Evolutionary conservation across 106 monocot genomes (phyloP).

Genomic region (Dendrobium officinale): DNA sequence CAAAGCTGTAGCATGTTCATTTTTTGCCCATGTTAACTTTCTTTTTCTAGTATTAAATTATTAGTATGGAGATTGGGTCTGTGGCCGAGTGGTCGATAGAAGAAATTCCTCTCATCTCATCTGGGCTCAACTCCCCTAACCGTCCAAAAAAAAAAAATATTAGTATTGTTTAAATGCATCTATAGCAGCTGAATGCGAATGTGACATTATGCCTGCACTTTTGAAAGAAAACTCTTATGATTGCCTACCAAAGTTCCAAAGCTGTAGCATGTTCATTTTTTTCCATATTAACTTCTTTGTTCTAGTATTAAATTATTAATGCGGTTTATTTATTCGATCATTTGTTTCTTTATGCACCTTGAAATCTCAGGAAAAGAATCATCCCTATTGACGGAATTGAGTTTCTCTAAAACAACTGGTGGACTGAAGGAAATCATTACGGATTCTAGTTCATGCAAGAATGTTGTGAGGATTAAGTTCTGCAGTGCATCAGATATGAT

Average conservation of each 20-base stretch:
- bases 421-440: constrained; percentile 41
- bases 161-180: background rate
- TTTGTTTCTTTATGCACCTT: background rate
- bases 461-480: constrained; percentile 32
- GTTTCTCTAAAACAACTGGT: constrained; percentile 12
- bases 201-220: background rate
- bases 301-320: background rate
- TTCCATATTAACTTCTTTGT: background rate
- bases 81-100: no score
- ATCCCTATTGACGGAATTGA: background rate
- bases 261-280: background rate
- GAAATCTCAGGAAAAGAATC: constrained; percentile 16
- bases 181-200: background rate
- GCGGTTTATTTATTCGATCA: background rate
- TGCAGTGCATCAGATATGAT: constrained; percentile 47
- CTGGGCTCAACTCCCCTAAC: no score
- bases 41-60: background rate
- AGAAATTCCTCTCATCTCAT: no score
- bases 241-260: background rate
- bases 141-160: no score
- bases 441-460: constrained; percentile 21
- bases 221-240: background rate
- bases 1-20: background rate
- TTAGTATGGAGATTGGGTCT: background rate
- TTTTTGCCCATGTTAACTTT: background rate